Evolutionary conservation across 495 filamentous ascomycete genomes (phyloP), one percentile per base, ranked within the genome.

Genomic region (Lichenothelia convexa): DNA sequence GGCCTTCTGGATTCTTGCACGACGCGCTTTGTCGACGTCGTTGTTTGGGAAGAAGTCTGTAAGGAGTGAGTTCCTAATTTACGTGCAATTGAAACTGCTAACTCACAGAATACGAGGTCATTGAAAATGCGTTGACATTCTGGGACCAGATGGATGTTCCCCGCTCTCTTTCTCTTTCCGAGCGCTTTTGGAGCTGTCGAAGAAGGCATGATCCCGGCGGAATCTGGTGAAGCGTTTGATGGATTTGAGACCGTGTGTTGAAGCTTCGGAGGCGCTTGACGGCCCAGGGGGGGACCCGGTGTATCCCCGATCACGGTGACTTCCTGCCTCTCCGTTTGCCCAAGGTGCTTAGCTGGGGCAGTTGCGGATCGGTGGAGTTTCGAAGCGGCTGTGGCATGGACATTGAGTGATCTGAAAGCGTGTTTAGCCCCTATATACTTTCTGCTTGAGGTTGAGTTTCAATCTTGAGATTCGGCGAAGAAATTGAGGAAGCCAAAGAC

Each of bases 41-140:
- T 79, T 73, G 40, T 86, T 80, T 0, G 84, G 89, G 18, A 89
- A 67, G 53, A 92, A 97, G 45, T 69, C 71, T 75, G 26, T 2
- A 16, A 45, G 32, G 18, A 21, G 20, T 20, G 30, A 16, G 21
- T 0, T 15, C n/a, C n/a, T n/a, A 7, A 11, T 18, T 17, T 17
- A 13, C 16, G 30, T 12, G 19, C 15, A 26, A 11, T 1, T 34
- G 22, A 29, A 1, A 7, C 54, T 61, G 40, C 34, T 8, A 8
- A 9, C 33, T 11, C 36, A 69, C 64, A 84, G 45, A 87, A 81
- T 0, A 54, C 56, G 12, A 80, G 50, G 0, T 60, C 67, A 32
- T 64, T 70, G 54, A 91, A 78, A 8, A 86, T 69, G 45, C 71
- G 67, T 38, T 70, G 59, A 3, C 60, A 50, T 38, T 76, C 72